A percentile compares a stretch with the other conserved stretches of the same genome.
Conservation (phyloP, 352 stramenopile species). For the Aphanomyces stellatus region DNA sequence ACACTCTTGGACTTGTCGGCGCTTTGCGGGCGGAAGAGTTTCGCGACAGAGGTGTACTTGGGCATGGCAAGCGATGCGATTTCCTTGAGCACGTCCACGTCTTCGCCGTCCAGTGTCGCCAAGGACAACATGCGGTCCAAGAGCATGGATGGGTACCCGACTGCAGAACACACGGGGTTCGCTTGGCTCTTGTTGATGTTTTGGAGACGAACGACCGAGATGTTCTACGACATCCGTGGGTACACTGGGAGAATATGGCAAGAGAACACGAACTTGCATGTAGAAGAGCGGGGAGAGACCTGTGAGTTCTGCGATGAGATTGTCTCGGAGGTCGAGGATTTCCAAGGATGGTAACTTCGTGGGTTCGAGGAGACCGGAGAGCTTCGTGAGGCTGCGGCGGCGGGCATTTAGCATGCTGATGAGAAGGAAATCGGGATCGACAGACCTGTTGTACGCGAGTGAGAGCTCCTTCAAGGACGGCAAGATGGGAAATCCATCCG, state of each 20-base stretch:
- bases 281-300: slow-evolving; percentile 37
- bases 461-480: slow-evolving; percentile 60
- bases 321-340: slow-evolving; percentile 65
- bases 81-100: slow-evolving; percentile 46
- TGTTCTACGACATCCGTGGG: slow-evolving; percentile 24
- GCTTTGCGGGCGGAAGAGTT: background rate
- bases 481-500: slow-evolving; percentile 49
- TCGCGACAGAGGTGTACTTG: slow-evolving; percentile 40
- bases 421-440: background rate
- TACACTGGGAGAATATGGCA: background rate
- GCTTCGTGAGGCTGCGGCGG: too few species aligned
- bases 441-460: slow-evolving; percentile 60
- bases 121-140: slow-evolving; percentile 44
- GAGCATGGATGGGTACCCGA: slow-evolving; percentile 44
- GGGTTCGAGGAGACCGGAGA: slow-evolving; percentile 44
- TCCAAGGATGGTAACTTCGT: slow-evolving; percentile 63
- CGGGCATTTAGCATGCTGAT: too few species aligned
- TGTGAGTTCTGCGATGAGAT: slow-evolving; percentile 38
- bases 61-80: slow-evolving; percentile 55
- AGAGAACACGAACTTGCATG: slow-evolving; percentile 32
- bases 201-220: slow-evolving; percentile 56
- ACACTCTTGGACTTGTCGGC: background rate
- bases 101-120: slow-evolving; percentile 58
- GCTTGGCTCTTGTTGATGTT: slow-evolving; percentile 36
- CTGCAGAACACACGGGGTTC: slow-evolving; percentile 56